These are phyloP conservation scores for Pseudogymnoascus sp. DNA, from an alignment of 2,329 filamentous ascomycete species.

Conservation along the genomic window DNA sequence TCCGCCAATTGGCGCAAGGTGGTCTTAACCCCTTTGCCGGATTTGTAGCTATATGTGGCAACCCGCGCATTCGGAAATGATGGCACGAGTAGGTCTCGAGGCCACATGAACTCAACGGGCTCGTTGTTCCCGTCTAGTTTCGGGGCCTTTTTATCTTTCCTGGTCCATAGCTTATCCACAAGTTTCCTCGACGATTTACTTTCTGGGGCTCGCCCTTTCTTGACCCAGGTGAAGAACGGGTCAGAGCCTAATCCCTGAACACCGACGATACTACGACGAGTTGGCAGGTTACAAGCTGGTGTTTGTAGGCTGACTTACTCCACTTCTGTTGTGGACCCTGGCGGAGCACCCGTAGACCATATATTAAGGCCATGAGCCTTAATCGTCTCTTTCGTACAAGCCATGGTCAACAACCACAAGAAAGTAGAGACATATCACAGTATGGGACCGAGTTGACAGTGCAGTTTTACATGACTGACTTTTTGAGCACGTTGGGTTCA, in stretches of 20 bases:
- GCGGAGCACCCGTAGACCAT: slow-evolving; percentile 15
- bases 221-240: slow-evolving; percentile 15
- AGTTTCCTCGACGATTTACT: slow-evolving; percentile 7
- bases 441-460: background rate
- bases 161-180: slow-evolving; percentile 11
- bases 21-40: slow-evolving; percentile 14
- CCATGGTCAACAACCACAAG: slow-evolving; percentile 6
- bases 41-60: slow-evolving; percentile 20
- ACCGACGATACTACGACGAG: slow-evolving; percentile 15
- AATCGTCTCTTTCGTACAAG: slow-evolving; percentile 18
- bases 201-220: slow-evolving; percentile 12
- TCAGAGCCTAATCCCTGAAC: slow-evolving; percentile 17
- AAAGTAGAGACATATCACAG: background rate
- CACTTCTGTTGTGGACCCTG: slow-evolving; percentile 11
- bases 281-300: background rate
- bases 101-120: slow-evolving; percentile 15
- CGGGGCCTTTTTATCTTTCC: slow-evolving; percentile 4
- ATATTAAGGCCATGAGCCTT: slow-evolving; percentile 17
- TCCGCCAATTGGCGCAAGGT: slow-evolving; percentile 16
- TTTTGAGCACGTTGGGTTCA: background rate
- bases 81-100: slow-evolving; percentile 16
- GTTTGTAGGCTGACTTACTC: slow-evolving; percentile 12
- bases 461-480: background rate
- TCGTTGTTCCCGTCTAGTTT: slow-evolving; percentile 10
- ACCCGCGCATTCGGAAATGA: slow-evolving; percentile 16